Percentiles rank a stretch among this genome's conserved stretches.
Conservation (phyloP, 306 rosid species). For the Begonia masoniana region DNA sequence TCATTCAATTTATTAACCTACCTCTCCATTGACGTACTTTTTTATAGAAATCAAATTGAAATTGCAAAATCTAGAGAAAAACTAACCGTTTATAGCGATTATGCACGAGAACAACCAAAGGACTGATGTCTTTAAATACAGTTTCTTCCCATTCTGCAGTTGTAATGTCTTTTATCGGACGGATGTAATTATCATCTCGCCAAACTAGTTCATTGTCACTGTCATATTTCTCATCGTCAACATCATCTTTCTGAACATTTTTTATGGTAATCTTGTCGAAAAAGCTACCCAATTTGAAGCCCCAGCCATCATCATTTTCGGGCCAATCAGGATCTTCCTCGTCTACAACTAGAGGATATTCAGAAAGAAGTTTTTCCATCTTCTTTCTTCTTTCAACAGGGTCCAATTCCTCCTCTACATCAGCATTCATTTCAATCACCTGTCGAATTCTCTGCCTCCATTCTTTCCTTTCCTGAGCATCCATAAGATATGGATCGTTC, state of each 20-base stretch:
- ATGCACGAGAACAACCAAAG: slow-evolving; percentile 67
- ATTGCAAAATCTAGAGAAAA: not conserved
- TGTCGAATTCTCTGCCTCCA: slow-evolving; percentile 65
- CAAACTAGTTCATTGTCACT: slow-evolving; percentile 43
- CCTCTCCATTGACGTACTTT: too few species aligned
- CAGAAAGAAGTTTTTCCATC: slow-evolving; percentile 51
- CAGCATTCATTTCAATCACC: slow-evolving; percentile 38
- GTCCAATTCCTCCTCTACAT: slow-evolving; percentile 37
- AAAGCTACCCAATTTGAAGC: slow-evolving; percentile 75
- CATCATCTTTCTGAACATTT: slow-evolving; percentile 30
- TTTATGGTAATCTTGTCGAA: slow-evolving; percentile 83
- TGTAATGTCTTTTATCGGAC: slow-evolving; percentile 60
- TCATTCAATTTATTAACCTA: too few species aligned
- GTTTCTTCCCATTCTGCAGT: slow-evolving; percentile 72
- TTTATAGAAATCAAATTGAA: not conserved
- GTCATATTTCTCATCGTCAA: slow-evolving; percentile 18
- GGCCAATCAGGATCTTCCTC: slow-evolving; percentile 99
- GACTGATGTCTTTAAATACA: slow-evolving; percentile 85
- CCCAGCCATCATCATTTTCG: slow-evolving; percentile 87
- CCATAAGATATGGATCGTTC: slow-evolving; percentile 47
- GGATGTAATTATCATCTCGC: slow-evolving; percentile 85
- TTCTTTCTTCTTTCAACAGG: slow-evolving; percentile 34
- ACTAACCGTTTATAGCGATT: slow-evolving; percentile 72
- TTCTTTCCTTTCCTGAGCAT: slow-evolving; percentile 53
- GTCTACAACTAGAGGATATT: slow-evolving; percentile 74